Percentiles rank a stretch among this genome's conserved stretches.
phyloP scores from a whole-genome alignment of 768 basidiomycete genomes.

The Termitomyces sp. region DNA sequence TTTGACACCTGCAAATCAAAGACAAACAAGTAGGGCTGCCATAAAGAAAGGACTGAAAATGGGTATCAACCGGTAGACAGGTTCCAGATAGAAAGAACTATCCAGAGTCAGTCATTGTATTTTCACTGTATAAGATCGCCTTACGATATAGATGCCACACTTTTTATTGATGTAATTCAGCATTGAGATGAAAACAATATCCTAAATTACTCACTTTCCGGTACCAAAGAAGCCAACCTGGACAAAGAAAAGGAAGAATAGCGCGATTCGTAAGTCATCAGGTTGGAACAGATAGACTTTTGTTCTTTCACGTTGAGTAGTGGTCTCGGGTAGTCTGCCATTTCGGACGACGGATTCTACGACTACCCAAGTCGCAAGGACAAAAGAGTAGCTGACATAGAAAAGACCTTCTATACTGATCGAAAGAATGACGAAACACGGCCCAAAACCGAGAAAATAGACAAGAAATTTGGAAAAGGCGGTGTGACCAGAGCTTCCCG shows the following conservation, averaged over 20 bases:
- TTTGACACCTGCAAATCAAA: neutral
- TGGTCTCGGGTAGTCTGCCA: conserved; percentile 3
- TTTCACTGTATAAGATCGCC: conserved; percentile 19
- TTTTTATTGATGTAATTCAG: conserved; percentile 19
- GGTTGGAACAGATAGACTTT: conserved; percentile 39
- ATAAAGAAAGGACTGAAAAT: conserved; percentile 85
- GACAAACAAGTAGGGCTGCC: conserved; percentile 61
- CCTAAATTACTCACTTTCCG: conserved; percentile 57
- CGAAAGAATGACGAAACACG: conserved; percentile 74
- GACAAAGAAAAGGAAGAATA: conserved; percentile 84
- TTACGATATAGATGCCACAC: conserved; percentile 81
- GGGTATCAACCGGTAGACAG: conserved; percentile 83
- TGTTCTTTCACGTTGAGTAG: conserved; percentile 6
- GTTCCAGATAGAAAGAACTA: conserved; percentile 82
- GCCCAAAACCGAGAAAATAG: conserved; percentile 68
- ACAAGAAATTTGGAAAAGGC: conserved; percentile 48
- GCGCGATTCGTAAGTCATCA: conserved; percentile 66
- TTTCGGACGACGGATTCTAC: conserved; percentile 40
- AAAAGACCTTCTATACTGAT: conserved; percentile 82
- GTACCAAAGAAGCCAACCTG: conserved; percentile 86
- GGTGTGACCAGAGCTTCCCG: conserved; percentile 27
- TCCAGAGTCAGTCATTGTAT: neutral
- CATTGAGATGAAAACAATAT: neutral
- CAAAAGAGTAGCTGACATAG: conserved; percentile 61
- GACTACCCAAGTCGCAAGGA: conserved; percentile 62